Base-by-base conservation (phyloP, 1,284 basidiomycete species). In the Ganoderma meredithae region DNA sequence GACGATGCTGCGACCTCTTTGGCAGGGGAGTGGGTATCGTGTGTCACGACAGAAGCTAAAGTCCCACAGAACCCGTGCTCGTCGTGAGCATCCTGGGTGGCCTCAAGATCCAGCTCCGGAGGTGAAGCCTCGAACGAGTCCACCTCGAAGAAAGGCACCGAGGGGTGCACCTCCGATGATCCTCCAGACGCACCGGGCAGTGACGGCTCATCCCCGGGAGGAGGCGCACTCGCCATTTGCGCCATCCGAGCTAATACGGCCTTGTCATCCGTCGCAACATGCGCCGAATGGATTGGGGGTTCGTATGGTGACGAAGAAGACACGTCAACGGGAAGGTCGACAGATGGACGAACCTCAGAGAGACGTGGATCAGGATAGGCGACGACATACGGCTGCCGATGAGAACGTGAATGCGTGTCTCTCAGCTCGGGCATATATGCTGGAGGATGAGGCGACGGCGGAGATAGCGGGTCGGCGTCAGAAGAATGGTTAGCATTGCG, bases 181-280 rank as follows among this genome's bases (percentile, higher is more conserved):
- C 67, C 69, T 60, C 65, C 72, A 55, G 52, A 40, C 17, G 53
- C 53, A 40, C 17, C 25, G 13, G 61, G 15, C 6, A 53, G 27
- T 19, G 60, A 60, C 12, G 67, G 47, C 40, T 39, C 58, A 33
- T 56, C 64, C 27, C 53, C 49, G n/a, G 41, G 62, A 8, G 79
- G 79, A 27, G 91, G 91, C 17, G 84, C 84, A 72, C 89, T 91
- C 31, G 87, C 88, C 52, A 88, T 68, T 22, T 81, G 80, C 0
- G 83, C 85, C 69, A 92, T 83, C 43, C 82, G 85, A 41, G 88
- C 88, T 22, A 94, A 83, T 7, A 88, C 71, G 0, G 82, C 78
- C 78, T 94, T 94, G 78, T 94, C 92, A 76, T 94, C 92, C 1
- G 87, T 91, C 19, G 92, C 91, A 58, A 94, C 83, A 76, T 94